phyloP scores from a whole-genome alignment of 495 filamentous ascomycete species.

The Tetracladium setigerum region DNA sequence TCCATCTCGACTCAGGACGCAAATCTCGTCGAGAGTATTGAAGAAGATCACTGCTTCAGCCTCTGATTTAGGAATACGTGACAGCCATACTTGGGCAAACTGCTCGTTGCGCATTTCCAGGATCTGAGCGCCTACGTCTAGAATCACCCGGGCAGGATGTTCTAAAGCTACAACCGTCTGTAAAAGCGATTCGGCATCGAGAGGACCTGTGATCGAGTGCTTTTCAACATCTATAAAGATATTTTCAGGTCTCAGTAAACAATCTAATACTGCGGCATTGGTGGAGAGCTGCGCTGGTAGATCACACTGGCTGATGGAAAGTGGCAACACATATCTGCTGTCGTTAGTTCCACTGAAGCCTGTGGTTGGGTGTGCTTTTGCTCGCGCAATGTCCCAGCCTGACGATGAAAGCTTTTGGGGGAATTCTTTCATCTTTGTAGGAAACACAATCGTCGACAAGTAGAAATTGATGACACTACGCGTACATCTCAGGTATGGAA shows the following conservation, averaged over 20 bases:
- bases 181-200: constrained; percentile 27
- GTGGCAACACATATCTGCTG: constrained; percentile 46
- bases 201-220: constrained; percentile 7
- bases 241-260: constrained; percentile 52
- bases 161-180: too few species aligned
- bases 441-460: constrained; percentile 54
- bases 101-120: constrained; percentile 52
- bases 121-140: constrained; percentile 71
- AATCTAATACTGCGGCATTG: constrained; percentile 54
- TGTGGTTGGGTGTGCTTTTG: constrained; percentile 41
- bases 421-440: constrained; percentile 57
- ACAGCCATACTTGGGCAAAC: constrained; percentile 44
- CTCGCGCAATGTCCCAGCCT: constrained; percentile 57
- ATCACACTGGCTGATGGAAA: constrained; percentile 48
- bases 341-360: constrained; percentile 75
- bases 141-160: constrained; percentile 48
- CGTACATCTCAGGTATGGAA: constrained; percentile 42
- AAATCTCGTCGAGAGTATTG: constrained; percentile 40
- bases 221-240: constrained; percentile 25
- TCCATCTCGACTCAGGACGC: constrained; percentile 35
- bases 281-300: constrained; percentile 49
- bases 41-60: constrained; percentile 49
- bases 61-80: constrained; percentile 11
- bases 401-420: constrained; percentile 58
- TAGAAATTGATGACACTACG: constrained; percentile 56